phyloP scores from a whole-genome alignment of 352 stramenopile species.

The Pythium apleroticum region DNA sequence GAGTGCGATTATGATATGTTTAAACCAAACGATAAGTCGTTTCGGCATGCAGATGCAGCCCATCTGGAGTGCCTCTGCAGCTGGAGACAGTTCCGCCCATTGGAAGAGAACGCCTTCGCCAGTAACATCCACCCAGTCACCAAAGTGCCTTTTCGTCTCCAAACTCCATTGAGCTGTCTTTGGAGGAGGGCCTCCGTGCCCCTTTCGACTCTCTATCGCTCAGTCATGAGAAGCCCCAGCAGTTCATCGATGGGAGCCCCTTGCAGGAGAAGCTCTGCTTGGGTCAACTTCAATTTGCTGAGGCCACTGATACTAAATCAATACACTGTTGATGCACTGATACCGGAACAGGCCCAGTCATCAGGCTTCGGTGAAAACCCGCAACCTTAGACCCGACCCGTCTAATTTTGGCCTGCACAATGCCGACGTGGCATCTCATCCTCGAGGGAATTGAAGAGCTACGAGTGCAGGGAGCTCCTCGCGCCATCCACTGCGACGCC shows the following conservation, averaged over 20 bases:
- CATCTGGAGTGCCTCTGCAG: not conserved
- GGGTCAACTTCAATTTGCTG: conserved; percentile 4
- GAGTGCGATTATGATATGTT: not conserved
- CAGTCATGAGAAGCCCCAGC: too few relatives aligned
- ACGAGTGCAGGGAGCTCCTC: not conserved
- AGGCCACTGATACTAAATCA: not conserved
- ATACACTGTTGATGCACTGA: not conserved
- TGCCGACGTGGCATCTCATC: conserved; percentile 15
- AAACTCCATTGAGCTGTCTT: too few relatives aligned
- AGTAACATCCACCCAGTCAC: not conserved
- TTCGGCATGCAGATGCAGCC: not conserved
- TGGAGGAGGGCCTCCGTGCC: too few relatives aligned
- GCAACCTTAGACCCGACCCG: too few relatives aligned
- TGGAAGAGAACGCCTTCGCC: not conserved
- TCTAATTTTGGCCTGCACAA: conserved; percentile 13
- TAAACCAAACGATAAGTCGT: not conserved
- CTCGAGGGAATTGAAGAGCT: conserved; percentile 8
- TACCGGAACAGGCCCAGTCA: not conserved
- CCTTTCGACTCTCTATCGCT: too few relatives aligned
- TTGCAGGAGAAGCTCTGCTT: not conserved
- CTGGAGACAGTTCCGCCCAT: not conserved
- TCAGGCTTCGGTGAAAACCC: not conserved
- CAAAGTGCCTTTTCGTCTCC: too few relatives aligned
- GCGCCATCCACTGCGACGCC: not conserved
- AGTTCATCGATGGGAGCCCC: too few relatives aligned